Conservation (phyloP, 768 basidiomycete genomes). For the Hydnum rufescens region DNA sequence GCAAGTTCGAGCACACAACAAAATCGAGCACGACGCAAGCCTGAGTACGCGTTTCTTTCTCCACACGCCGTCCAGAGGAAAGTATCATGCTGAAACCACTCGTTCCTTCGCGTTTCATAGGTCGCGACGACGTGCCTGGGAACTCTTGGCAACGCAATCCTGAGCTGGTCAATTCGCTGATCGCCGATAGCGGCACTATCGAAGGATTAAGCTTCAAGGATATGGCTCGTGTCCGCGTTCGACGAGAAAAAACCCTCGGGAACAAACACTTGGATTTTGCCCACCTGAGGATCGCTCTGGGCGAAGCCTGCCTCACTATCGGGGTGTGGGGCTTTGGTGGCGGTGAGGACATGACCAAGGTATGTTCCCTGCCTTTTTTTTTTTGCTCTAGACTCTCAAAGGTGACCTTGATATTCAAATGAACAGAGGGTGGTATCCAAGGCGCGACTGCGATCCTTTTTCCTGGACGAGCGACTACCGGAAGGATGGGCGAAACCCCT, state of each 20-base stretch:
- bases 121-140: not conserved
- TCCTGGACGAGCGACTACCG: not conserved
- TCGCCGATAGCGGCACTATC: not conserved
- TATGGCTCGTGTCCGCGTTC: not conserved
- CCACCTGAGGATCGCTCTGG: not conserved
- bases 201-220: not conserved
- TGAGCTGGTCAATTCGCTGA: not conserved
- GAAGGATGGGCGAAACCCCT: not conserved
- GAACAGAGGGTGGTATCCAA: not conserved
- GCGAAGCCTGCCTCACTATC: not conserved
- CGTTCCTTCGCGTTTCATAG: not conserved
- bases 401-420: too few relatives aligned
- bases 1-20: not conserved
- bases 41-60: not conserved
- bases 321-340: not conserved
- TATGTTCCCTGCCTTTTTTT: too few relatives aligned
- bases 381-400: too few relatives aligned
- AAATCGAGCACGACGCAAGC: slow-evolving; percentile 1
- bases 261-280: not conserved
- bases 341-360: slow-evolving; percentile 16
- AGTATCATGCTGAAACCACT: too few relatives aligned
- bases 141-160: not conserved
- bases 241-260: not conserved
- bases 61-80: not conserved
- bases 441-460: not conserved